phyloP scores from a whole-genome alignment of 2,329 filamentous ascomycete genomes.

The Thelonectria blattea region DNA sequence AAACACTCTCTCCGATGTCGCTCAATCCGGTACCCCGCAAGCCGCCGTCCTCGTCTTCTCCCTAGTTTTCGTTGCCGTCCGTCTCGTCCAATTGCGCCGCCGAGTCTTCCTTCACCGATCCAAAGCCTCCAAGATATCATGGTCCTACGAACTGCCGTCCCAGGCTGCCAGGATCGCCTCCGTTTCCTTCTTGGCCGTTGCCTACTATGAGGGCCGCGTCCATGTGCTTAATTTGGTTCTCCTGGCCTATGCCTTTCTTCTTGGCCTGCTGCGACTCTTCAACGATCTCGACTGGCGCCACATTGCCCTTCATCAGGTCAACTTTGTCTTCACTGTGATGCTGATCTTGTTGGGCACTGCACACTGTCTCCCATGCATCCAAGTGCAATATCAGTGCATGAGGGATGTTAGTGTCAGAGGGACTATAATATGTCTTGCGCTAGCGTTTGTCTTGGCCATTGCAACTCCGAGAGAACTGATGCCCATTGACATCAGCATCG shows the following conservation, averaged over 20 bases:
- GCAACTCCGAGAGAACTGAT: conserved; percentile 58
- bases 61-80: conserved; percentile 42
- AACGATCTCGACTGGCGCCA: conserved; percentile 53
- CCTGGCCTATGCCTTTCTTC: conserved; percentile 49
- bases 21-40: conserved; percentile 51
- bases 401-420: conserved; percentile 42
- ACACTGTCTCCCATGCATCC: conserved; percentile 52
- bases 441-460: conserved; percentile 48
- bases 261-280: conserved; percentile 52
- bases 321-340: conserved; percentile 49
- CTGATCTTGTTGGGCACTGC: conserved; percentile 46
- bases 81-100: conserved; percentile 43
- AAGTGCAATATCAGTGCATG: conserved; percentile 42
- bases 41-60: conserved; percentile 46
- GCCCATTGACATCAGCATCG: conserved; percentile 48
- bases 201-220: conserved; percentile 42
- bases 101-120: conserved; percentile 33
- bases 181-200: conserved; percentile 47
- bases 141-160: conserved; percentile 51
- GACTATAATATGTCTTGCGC: conserved; percentile 45
- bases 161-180: conserved; percentile 49
- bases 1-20: conserved; percentile 44
- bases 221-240: conserved; percentile 47
- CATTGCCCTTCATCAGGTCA: conserved; percentile 55
- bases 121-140: conserved; percentile 48